Base-by-base conservation (phyloP, 345 rosid species). In the Salix suchowensis region DNA sequence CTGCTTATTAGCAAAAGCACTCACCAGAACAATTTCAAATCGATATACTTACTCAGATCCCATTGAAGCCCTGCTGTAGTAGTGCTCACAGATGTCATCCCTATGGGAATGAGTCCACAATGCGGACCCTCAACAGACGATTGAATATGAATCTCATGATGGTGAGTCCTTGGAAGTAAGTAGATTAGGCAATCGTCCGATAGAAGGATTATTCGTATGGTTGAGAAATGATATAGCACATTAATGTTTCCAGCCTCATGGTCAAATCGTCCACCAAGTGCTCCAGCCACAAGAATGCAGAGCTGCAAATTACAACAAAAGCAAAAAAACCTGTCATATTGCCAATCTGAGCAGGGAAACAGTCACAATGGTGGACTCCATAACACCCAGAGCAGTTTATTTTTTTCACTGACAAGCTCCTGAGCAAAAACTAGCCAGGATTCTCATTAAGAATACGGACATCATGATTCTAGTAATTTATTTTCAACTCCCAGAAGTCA, bases 181-280 rank as follows among this genome's bases (percentile, higher is more conserved):
- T 89, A 84, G 70, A 94, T 88, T 65, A 92, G 92, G 84, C 93
- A 89, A 73, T 92, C 93, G 75, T 92, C 94, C 0, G 97, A 90
- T 40, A 96, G 61, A 39, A 96, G 98, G 44, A 87, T 73, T 70
- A 96, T 88, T 32, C 87, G 82, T 65, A 72, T 60, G 72, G 83
- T 74, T 2, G 92, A 88, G 83, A 94, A 92, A 21, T 69, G 86
- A 84, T 76, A 91, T 12, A 94, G 74, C 62, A 94, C 94, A 24
- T 92, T 96, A 61, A 96, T 81, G 78, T 96, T 94, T 78, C 97
- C 98, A 34, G 89, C 89, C 80, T 96, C 98, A 55, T 94, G 99
- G 79, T 96, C 99, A 81, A 92, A 96, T 54, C 99, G 86, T 62
- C 98, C 99, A 26, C 99, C 99, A 21, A 96, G 96, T 58, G 99